Evolutionary conservation across 345 rosid species (phyloP), one percentile per base, ranked within the genome.

Genomic region (Pseudoturritis turrita): DNA sequence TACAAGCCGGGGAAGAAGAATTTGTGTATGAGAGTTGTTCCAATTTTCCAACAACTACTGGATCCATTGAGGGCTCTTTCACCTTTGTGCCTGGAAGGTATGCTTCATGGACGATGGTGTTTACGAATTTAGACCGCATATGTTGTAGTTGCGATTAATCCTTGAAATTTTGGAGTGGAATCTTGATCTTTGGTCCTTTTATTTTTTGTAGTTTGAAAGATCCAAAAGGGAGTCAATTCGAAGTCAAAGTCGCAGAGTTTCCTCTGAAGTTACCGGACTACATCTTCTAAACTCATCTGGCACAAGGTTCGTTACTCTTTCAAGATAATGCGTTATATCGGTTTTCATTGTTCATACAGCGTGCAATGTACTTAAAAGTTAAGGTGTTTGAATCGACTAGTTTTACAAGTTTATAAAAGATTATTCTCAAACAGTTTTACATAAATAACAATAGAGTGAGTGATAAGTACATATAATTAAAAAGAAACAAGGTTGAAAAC

Each of bases 71-170:
- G 73, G 97, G 97, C 13, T 81, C 85, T 76, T 94, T 89, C 80
- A 85, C 91, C 40, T 94, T 94, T 85, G 86, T 91, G 13, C 97
- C 97, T 45, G 89, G 92, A 81, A 94, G 97, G 92, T 91, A 87
- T 17, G 56, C 31, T 13, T 57, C 72, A 12, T 4, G 22, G 53
- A 40, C 45, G 1, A 17, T 15, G 52, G 14, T 56, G 23, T 37
- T 62, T 36, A 46, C 17, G n/a, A 49, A 39, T 25, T 46, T 3
- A 47, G 51, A 73, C 10, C 7, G 5, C 19, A 26, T 72, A 7
- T 5, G 11, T 18, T 66, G 23, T 29, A 17, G 46, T 63, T 47
- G 19, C 4, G 33, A 36, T 33, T 36, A 37, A 28, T 22, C 14
- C 13, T 59, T 50, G 53, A 26, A 6, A 29, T 5, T n/a, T n/a